Percentiles rank a stretch among this genome's conserved stretches.
Conservation (phyloP, 441 rosid species). For the Populus hybrid region DNA sequence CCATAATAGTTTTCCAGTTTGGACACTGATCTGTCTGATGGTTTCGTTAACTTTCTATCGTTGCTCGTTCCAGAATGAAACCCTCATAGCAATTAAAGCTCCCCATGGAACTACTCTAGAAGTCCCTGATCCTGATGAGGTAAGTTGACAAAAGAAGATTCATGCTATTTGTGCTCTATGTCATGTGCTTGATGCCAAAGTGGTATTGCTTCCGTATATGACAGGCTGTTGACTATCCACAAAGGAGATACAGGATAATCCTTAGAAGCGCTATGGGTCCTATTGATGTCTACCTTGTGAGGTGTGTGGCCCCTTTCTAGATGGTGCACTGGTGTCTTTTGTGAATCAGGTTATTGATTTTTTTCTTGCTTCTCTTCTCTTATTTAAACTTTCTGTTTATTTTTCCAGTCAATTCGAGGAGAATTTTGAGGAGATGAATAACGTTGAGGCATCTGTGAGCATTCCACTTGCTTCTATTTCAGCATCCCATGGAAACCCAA, state of each 20-base stretch:
- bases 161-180: slow-evolving; percentile 1
- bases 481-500: slow-evolving; percentile 54
- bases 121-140: slow-evolving; percentile 98
- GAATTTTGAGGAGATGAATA: slow-evolving; percentile 70
- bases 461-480: slow-evolving; percentile 55
- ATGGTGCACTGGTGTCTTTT: neutral
- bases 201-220: slow-evolving; percentile 24
- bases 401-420: slow-evolving; percentile 80
- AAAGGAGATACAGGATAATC: slow-evolving; percentile 91
- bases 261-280: slow-evolving; percentile 98
- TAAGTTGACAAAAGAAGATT: slow-evolving; percentile 32
- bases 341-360: neutral
- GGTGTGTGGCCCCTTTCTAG: slow-evolving; percentile 49
- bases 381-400: slow-evolving; percentile 2
- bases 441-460: slow-evolving; percentile 42
- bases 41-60: slow-evolving; percentile 18
- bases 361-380: neutral
- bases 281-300: slow-evolving; percentile 90
- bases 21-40: slow-evolving; percentile 16
- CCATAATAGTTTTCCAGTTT: neutral
- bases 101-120: slow-evolving; percentile 99
- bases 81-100: slow-evolving; percentile 95
- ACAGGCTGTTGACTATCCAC: slow-evolving; percentile 77
- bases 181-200: slow-evolving; percentile 25
- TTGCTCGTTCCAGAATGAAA: slow-evolving; percentile 64